A percentile compares a stretch with the other conserved stretches of the same genome.
phyloP scores from a whole-genome alignment of 495 filamentous ascomycete species.

The Aspergillus conjunctus region DNA sequence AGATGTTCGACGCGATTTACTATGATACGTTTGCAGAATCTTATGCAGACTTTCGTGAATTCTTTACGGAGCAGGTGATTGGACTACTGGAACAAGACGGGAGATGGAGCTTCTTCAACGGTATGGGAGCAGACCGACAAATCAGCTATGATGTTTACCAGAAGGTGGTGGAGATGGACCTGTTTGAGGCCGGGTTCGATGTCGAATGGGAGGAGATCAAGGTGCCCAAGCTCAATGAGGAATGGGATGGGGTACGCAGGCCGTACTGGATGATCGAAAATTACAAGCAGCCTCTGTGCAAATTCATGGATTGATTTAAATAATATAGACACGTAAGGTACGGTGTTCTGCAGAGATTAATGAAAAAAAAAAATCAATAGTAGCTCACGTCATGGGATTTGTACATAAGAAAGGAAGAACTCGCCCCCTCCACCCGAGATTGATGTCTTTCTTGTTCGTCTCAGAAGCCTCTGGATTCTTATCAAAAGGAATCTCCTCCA shows the following conservation, averaged over 20 bases:
- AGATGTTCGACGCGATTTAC: constrained; percentile 88
- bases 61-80: constrained; percentile 87
- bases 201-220: constrained; percentile 78
- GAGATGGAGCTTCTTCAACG: constrained; percentile 92
- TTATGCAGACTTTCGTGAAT: constrained; percentile 79
- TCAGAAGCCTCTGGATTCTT: too few species aligned
- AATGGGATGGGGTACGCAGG: constrained; percentile 84
- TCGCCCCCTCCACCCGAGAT: too few species aligned
- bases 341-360: background rate
- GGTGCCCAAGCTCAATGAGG: constrained; percentile 65
- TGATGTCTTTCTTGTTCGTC: too few species aligned
- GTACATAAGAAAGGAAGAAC: background rate
- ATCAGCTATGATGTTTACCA: constrained; percentile 96
- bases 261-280: constrained; percentile 85
- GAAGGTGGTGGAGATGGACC: constrained; percentile 88
- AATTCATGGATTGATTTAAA: constrained; percentile 55
- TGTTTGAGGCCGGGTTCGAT: constrained; percentile 89
- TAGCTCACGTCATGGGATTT: background rate
- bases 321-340: background rate
- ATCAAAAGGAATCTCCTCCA: background rate
- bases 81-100: constrained; percentile 72
- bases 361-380: background rate
- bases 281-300: constrained; percentile 69
- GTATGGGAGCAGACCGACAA: constrained; percentile 86
- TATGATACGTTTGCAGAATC: constrained; percentile 98